These are phyloP conservation scores for Mycena capillaripes DNA, from an alignment of 768 basidiomycete species.

Conservation along the genomic window DNA sequence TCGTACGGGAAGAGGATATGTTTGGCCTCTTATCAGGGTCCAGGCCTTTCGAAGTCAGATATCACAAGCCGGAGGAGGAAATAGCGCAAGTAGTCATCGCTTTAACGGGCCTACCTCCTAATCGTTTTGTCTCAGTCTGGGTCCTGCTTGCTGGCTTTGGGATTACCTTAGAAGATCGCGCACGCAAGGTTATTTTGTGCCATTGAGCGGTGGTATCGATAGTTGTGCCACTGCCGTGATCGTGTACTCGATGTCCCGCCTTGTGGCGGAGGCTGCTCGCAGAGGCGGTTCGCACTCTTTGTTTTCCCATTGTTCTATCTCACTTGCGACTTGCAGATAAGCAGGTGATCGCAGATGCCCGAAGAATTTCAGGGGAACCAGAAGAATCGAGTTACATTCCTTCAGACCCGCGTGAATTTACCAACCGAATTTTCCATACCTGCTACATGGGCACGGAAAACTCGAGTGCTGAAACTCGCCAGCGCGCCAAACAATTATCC, in stretches of 20 bases:
- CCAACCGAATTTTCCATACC: conserved; percentile 91
- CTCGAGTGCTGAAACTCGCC: conserved; percentile 88
- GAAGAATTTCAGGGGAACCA: conserved; percentile 89
- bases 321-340: conserved; percentile 59
- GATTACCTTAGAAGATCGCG: conserved; percentile 96
- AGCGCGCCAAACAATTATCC: conserved; percentile 88
- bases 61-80: conserved; percentile 94
- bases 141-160: conserved; percentile 99
- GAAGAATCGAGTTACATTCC: conserved; percentile 88
- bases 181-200: conserved; percentile 95
- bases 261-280: conserved; percentile 85
- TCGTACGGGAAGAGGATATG: conserved; percentile 66
- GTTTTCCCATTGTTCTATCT: not conserved
- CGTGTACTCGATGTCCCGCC: conserved; percentile 95
- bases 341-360: conserved; percentile 92
- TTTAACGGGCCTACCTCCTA: not conserved
- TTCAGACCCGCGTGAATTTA: conserved; percentile 89
- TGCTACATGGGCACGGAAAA: conserved; percentile 99
- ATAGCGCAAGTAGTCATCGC: conserved; percentile 83
- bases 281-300: conserved; percentile 69
- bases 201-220: conserved; percentile 96
- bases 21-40: conserved; percentile 51
- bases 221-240: conserved; percentile 98
- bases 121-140: conserved; percentile 68
- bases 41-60: conserved; percentile 67